Evolutionary conservation across 2,329 filamentous ascomycete species (phyloP), one percentile per base, ranked within the genome.

Genomic region (Dryadomyces quercivorus): DNA sequence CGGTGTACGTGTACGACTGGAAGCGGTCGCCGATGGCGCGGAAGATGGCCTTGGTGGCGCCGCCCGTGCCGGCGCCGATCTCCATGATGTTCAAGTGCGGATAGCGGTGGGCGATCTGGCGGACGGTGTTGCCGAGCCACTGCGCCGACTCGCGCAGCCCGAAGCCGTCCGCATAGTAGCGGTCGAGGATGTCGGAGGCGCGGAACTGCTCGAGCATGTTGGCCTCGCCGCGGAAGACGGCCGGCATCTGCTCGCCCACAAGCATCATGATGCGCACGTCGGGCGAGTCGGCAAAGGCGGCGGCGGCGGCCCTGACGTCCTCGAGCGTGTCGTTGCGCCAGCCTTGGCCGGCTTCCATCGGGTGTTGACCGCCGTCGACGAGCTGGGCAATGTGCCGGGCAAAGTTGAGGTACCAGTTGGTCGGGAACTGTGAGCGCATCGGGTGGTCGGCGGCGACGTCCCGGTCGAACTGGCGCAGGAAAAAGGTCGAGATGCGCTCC

Each of bases 41-140:
- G 44, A 61, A 36, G 13, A 60, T 59, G 5, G 63, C 60, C 8
- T 60, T 62, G 2, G 59, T 63, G 3, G 60, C 63, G 43, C 51
- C 61, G 49, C 44, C 66, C 22, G 55, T 62, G 34, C 57, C 60
- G 40, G 54, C 59, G 15, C 73, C 72, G 5, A 73, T 64, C 58
- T 67, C 66, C 5, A 77, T 57, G 26, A 75, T 65, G 34, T 57
- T 58, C 2, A 62, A 57, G 2, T 56, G 54, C 0, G 65, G 63
- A 40, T 63, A 50, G 56, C 63, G 62, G 49, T 63, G 57, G 43
- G 40, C 46, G 48, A 59, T 51, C 46, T 58, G 55, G 15, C 45
- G 50, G 40, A 62, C 31, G 47, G 54, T 20, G 45, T 22, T 5
- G 7, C 21, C 45, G 9, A 20, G 45, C 20, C 45, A 21, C 12